phyloP scores from a whole-genome alignment of 2,329 filamentous ascomycete genomes.

The Pseudopyrenochaeta lycopersici region DNA sequence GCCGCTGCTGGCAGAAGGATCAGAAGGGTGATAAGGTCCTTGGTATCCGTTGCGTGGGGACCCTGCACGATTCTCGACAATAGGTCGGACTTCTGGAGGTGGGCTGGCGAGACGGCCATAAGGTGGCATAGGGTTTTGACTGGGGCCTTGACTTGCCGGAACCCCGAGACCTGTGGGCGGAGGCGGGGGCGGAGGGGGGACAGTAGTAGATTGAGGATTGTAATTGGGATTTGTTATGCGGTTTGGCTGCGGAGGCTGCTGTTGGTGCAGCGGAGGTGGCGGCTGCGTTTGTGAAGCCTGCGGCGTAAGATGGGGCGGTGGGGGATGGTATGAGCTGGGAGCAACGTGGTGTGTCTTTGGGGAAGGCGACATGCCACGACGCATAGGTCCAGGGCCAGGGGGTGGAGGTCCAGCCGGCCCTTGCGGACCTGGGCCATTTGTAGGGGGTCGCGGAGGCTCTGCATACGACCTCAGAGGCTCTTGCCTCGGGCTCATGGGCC shows the following conservation, averaged over 20 bases:
- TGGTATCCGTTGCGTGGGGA: conserved; percentile 91
- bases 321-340: conserved; percentile 60
- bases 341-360: conserved; percentile 65
- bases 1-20: conserved; percentile 64
- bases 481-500: conserved; percentile 79
- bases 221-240: conserved; percentile 59
- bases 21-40: conserved; percentile 79
- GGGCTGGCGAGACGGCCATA: conserved; percentile 81
- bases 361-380: conserved; percentile 65
- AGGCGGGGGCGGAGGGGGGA: conserved; percentile 67
- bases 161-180: conserved; percentile 62
- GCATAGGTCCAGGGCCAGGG: conserved; percentile 49
- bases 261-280: conserved; percentile 45
- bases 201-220: conserved; percentile 51
- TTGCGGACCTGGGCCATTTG: conserved; percentile 54
- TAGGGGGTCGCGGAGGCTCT: conserved; percentile 67
- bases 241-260: conserved; percentile 52
- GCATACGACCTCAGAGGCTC: conserved; percentile 75
- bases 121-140: conserved; percentile 63
- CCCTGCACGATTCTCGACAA: conserved; percentile 85
- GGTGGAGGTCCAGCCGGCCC: conserved; percentile 52
- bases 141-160: conserved; percentile 60
- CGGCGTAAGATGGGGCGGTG: conserved; percentile 57
- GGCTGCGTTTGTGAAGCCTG: conserved; percentile 61
- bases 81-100: conserved; percentile 81